A percentile compares a stretch with the other conserved stretches of the same genome.
These are phyloP conservation scores for Garcia nutans DNA, from an alignment of 345 rosid species.

Conservation along the genomic window DNA sequence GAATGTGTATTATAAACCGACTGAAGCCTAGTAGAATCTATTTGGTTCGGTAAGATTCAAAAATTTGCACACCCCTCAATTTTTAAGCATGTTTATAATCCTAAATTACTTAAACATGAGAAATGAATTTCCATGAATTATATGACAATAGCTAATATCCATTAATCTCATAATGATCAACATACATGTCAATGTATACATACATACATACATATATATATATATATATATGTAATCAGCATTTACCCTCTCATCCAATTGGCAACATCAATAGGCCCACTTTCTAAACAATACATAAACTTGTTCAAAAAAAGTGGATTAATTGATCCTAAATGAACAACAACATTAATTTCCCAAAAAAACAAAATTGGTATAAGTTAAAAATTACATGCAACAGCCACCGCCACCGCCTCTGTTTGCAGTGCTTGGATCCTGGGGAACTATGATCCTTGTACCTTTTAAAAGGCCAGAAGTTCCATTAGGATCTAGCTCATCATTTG, in stretches of 20 bases:
- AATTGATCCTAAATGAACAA: neutral
- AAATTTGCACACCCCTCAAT: too few relatives aligned
- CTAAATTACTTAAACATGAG: too few relatives aligned
- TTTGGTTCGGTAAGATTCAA: too few relatives aligned
- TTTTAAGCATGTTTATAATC: too few relatives aligned
- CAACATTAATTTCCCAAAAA: neutral
- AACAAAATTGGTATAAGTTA: conserved; percentile 2
- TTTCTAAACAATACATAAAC: conserved; percentile 7
- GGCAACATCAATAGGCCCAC: too few relatives aligned
- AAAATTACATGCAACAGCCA: conserved; percentile 54
- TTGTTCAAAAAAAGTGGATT: conserved; percentile 1
- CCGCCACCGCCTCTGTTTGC: conserved; percentile 55
- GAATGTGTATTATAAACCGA: too few relatives aligned
- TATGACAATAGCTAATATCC: too few relatives aligned
- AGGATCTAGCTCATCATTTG: conserved; percentile 41
- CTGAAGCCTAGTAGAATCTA: too few relatives aligned
- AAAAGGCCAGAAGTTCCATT: conserved; percentile 50
- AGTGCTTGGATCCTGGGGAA: conserved; percentile 53
- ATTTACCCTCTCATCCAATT: conserved; percentile 1
- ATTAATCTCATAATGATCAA: too few relatives aligned
- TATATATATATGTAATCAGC: neutral
- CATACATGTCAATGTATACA: neutral
- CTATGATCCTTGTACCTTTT: conserved; percentile 68
- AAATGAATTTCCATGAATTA: too few relatives aligned
- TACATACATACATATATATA: neutral